Conservation (phyloP, 139 green algal genomes). For the Tetradesmus obliquus region DNA sequence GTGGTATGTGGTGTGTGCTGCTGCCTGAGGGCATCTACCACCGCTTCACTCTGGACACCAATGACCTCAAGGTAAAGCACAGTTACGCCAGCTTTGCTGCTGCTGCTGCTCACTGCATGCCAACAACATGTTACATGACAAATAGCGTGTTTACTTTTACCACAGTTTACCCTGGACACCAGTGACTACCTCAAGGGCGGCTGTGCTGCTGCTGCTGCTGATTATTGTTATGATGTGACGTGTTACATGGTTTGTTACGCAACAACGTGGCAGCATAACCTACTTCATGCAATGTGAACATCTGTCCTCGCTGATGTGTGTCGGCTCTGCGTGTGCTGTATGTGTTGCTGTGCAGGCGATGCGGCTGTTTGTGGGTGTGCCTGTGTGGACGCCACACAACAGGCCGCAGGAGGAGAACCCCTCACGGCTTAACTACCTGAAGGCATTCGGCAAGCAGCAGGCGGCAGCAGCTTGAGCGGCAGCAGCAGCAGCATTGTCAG, state of each 20-base stretch:
- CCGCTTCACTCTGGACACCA: conserved; percentile 91
- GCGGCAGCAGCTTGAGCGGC: neutral
- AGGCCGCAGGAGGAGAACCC: conserved; percentile 75
- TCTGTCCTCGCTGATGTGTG: neutral
- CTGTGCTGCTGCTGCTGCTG: neutral
- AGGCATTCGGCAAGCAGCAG: conserved; percentile 50
- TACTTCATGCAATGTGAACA: neutral
- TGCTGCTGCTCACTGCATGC: neutral
- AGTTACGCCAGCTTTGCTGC: too few relatives aligned
- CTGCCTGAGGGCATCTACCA: conserved; percentile 97
- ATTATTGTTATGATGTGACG: neutral
- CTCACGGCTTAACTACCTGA: conserved; percentile 76
- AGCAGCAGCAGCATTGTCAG: neutral
- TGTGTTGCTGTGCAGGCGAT: conserved; percentile 75
- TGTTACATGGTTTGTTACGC: neutral
- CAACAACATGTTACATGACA: neutral
- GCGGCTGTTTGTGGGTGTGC: conserved; percentile 94
- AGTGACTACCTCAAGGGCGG: neutral
- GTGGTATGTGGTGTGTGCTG: conserved; percentile 60
- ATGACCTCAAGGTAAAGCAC: conserved; percentile 57
- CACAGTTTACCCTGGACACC: neutral
- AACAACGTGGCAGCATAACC: too few relatives aligned
- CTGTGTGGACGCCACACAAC: conserved; percentile 95
- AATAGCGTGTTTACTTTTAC: neutral
- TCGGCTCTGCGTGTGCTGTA: neutral